Evolutionary conservation across 306 rosid species (phyloP).

Genomic region (Psophocarpus tetragonolobus): DNA sequence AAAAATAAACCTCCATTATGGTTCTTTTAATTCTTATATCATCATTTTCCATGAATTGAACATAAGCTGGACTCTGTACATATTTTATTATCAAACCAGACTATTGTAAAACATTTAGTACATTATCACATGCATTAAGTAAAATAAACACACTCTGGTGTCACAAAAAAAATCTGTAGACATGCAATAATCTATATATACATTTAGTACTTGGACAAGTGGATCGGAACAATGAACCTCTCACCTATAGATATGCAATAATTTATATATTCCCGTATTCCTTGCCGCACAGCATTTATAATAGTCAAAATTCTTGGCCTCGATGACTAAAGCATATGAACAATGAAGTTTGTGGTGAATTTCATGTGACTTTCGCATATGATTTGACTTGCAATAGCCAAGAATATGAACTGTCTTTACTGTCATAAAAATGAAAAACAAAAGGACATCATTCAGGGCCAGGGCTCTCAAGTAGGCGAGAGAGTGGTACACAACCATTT

Average conservation of each 20-base stretch:
- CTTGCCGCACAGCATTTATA: neutral
- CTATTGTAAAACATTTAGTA: slow-evolving; percentile 26
- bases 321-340: neutral
- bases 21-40: slow-evolving; percentile 18
- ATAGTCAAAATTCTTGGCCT: neutral
- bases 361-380: neutral
- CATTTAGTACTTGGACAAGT: neutral
- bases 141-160: slow-evolving; percentile 2
- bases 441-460: neutral
- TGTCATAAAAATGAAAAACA: neutral
- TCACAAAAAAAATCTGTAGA: neutral
- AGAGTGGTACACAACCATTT: neutral
- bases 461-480: neutral
- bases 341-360: neutral
- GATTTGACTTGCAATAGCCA: neutral
- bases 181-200: neutral
- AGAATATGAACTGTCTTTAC: neutral
- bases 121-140: slow-evolving; percentile 23
- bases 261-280: neutral
- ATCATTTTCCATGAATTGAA: slow-evolving; percentile 36
- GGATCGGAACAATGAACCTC: neutral
- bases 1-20: neutral
- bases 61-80: slow-evolving; percentile 26
- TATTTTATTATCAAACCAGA: slow-evolving; percentile 8
- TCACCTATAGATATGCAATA: neutral